phyloP scores from a whole-genome alignment of 345 rosid genomes.

The Psidium guajava region DNA sequence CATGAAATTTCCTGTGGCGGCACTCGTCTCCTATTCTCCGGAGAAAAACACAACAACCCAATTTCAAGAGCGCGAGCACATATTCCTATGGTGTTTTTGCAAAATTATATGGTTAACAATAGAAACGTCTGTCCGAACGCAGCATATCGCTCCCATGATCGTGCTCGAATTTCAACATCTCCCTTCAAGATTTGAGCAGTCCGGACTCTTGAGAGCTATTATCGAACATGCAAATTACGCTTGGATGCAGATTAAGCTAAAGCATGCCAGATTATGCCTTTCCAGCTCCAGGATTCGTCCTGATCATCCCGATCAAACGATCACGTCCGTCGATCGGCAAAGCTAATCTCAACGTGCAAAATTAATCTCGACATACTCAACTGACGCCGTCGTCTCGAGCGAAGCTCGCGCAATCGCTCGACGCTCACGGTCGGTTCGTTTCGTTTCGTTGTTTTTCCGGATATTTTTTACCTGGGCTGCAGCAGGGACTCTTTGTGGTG shows the following conservation, averaged over 20 bases:
- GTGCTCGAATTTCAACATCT: neutral
- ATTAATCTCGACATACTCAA: neutral
- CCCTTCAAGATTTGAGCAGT: neutral
- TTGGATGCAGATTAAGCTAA: neutral
- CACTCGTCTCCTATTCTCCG: neutral
- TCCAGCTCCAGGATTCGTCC: neutral
- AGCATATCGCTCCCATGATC: neutral
- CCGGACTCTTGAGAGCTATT: neutral
- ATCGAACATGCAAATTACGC: neutral
- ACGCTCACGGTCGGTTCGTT: neutral
- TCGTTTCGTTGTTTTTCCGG: neutral
- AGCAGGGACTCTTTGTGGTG: slow-evolving; percentile 63
- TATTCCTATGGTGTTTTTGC: neutral
- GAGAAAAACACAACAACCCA: neutral
- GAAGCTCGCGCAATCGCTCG: neutral
- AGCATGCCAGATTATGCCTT: neutral
- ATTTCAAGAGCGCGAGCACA: neutral
- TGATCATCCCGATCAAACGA: neutral
- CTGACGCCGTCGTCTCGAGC: neutral
- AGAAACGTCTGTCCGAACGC: neutral
- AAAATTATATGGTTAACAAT: neutral
- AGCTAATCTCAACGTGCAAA: neutral
- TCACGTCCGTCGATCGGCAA: neutral
- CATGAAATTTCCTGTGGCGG: neutral
- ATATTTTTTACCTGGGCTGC: slow-evolving; percentile 55